Conservation (phyloP, 2,329 filamentous ascomycete genomes). For the Ilyonectria mors-panacis region DNA sequence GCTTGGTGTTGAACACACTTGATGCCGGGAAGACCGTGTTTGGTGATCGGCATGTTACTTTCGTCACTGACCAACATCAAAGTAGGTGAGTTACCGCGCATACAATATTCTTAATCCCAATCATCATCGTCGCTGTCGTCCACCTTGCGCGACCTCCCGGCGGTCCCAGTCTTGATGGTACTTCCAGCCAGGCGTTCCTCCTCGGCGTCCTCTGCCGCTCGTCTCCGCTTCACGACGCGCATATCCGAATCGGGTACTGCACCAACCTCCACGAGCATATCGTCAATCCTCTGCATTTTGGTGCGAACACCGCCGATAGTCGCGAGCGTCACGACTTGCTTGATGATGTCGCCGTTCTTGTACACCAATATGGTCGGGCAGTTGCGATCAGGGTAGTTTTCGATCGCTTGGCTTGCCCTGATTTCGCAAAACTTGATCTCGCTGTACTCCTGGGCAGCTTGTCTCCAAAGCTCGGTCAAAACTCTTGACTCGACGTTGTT, state of each 20-base stretch:
- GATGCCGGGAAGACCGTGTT: slow-evolving; percentile 5
- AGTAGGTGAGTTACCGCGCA: slow-evolving; percentile 9
- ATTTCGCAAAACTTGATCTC: slow-evolving; percentile 99
- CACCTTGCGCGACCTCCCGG: slow-evolving; percentile 59
- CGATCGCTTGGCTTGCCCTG: slow-evolving; percentile 90
- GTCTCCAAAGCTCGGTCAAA: slow-evolving; percentile 87
- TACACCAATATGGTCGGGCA: slow-evolving; percentile 96
- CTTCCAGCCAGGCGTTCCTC: slow-evolving; percentile 68
- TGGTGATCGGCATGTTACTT: slow-evolving; percentile 9
- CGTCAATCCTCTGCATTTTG: slow-evolving; percentile 82
- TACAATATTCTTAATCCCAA: slow-evolving; percentile 67
- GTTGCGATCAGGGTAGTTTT: slow-evolving; percentile 95
- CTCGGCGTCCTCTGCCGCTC: slow-evolving; percentile 72
- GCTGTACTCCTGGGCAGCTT: slow-evolving; percentile 87
- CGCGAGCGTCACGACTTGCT: slow-evolving; percentile 90
- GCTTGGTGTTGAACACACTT: slow-evolving; percentile 9
- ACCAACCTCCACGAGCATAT: slow-evolving; percentile 84
- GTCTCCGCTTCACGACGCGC: slow-evolving; percentile 76
- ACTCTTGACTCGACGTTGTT: slow-evolving; percentile 89
- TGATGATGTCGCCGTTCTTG: slow-evolving; percentile 91
- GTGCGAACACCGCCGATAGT: slow-evolving; percentile 82
- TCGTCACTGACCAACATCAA: slow-evolving; percentile 4
- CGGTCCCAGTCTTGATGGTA: slow-evolving; percentile 67
- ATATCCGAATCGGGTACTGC: slow-evolving; percentile 85
- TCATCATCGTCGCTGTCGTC: slow-evolving; percentile 72